These are phyloP conservation scores for Phytopythium vexans DNA, from an alignment of 352 stramenopile species.

Conservation along the genomic window DNA sequence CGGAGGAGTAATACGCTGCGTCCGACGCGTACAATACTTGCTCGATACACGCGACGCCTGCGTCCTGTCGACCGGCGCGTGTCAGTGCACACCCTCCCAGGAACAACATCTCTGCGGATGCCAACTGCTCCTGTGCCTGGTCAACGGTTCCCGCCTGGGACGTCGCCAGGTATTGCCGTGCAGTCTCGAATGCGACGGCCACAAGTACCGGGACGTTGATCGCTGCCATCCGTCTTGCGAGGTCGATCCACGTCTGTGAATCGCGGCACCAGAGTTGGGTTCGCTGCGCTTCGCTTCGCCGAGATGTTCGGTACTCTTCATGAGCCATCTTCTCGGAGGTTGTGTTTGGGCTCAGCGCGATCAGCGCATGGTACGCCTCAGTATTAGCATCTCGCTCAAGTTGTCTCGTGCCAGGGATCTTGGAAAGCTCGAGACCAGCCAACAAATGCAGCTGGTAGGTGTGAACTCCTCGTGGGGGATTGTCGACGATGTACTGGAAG, in stretches of 20 bases:
- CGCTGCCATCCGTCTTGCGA: constrained; percentile 39
- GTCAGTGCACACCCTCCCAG: constrained; percentile 37
- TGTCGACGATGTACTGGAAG: constrained; percentile 64
- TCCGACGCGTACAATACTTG: constrained; percentile 28
- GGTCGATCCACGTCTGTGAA: constrained; percentile 52
- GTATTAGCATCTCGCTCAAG: constrained; percentile 42
- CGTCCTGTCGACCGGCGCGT: constrained; percentile 27
- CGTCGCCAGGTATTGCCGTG: background rate
- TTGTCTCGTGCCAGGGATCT: constrained; percentile 32
- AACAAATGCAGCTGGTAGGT: constrained; percentile 60
- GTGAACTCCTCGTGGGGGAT: constrained; percentile 41
- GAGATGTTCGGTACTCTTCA: constrained; percentile 52
- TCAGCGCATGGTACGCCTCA: constrained; percentile 58
- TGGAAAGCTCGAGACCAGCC: constrained; percentile 48
- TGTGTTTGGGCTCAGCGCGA: constrained; percentile 37
- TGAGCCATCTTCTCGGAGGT: constrained; percentile 54
- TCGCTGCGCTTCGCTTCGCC: constrained; percentile 61
- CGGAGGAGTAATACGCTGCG: constrained; percentile 31
- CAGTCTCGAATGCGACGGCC: constrained; percentile 11
- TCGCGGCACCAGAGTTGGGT: constrained; percentile 56
- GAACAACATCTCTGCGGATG: constrained; percentile 24
- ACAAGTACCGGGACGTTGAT: constrained; percentile 51
- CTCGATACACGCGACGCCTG: constrained; percentile 24
- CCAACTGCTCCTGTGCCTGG: too few species aligned
- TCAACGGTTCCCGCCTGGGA: constrained; percentile 1